Evolutionary conservation across 2,329 filamentous ascomycete genomes (phyloP).

Genomic region (Phoma herbarum): DNA sequence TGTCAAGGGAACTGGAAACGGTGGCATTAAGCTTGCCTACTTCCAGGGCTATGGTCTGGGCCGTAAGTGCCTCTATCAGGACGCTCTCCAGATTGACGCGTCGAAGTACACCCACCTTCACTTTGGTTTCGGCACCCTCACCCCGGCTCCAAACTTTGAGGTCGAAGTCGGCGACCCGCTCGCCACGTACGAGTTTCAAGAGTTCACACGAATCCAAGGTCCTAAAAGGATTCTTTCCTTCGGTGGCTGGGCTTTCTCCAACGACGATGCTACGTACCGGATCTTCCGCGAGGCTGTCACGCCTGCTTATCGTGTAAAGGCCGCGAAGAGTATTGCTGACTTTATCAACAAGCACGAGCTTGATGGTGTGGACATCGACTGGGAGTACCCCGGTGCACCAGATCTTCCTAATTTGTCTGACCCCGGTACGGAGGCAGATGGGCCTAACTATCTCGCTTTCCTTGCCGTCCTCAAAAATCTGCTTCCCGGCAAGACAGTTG

Average conservation of each 20-base stretch:
- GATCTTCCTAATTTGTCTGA: slow-evolving; percentile 51
- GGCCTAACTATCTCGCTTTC: slow-evolving; percentile 47
- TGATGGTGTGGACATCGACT: slow-evolving; percentile 57
- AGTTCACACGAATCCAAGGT: not conserved
- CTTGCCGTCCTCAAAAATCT: too few relatives aligned
- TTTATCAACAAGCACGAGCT: slow-evolving; percentile 36
- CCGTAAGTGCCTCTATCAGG: slow-evolving; percentile 20
- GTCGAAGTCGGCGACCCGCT: not conserved
- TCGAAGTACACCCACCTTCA: slow-evolving; percentile 3
- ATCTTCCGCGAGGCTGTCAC: slow-evolving; percentile 52
- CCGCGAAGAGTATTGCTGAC: slow-evolving; percentile 31
- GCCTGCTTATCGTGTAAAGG: slow-evolving; percentile 50
- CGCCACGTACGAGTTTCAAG: not conserved
- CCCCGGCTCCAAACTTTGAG: not conserved
- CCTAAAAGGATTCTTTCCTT: slow-evolving; percentile 56
- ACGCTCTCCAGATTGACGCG: slow-evolving; percentile 9
- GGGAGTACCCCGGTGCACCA: slow-evolving; percentile 53
- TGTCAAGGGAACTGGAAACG: not conserved
- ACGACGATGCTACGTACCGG: slow-evolving; percentile 47
- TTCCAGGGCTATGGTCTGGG: slow-evolving; percentile 20
- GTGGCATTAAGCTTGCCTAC: not conserved
- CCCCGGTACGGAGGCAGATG: slow-evolving; percentile 4
- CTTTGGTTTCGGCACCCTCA: not conserved
- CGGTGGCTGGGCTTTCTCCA: slow-evolving; percentile 58
- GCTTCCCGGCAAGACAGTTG: not conserved